A percentile compares a stretch with the other conserved stretches of the same genome.
phyloP scores from a whole-genome alignment of 2,329 filamentous ascomycete genomes.

The Paecilomyces dactylethromorphus region DNA sequence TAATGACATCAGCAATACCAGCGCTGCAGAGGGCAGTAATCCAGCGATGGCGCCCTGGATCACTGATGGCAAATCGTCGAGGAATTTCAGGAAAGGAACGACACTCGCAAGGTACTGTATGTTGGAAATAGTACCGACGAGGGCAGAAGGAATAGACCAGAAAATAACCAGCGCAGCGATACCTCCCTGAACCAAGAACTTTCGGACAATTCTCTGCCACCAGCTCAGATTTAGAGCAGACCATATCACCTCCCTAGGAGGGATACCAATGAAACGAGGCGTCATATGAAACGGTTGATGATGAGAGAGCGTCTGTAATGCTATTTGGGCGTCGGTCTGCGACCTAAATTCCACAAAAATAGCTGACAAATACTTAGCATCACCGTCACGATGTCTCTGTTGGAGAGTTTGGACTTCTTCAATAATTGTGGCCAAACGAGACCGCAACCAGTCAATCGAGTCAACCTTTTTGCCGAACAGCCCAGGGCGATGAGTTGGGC shows the following conservation, averaged over 20 bases:
- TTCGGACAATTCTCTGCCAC: conserved; percentile 73
- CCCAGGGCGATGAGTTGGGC: conserved; percentile 66
- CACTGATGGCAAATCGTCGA: conserved; percentile 60
- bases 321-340: conserved; percentile 76
- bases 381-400: conserved; percentile 55
- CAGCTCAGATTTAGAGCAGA: conserved; percentile 70
- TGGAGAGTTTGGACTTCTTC: conserved; percentile 63
- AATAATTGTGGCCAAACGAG: conserved; percentile 64
- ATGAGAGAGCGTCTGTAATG: conserved; percentile 76
- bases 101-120: conserved; percentile 57
- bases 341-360: conserved; percentile 86
- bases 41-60: conserved; percentile 79
- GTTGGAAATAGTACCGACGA: conserved; percentile 85
- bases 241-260: conserved; percentile 86
- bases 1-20: conserved; percentile 79
- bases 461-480: conserved; percentile 79
- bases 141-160: conserved; percentile 69
- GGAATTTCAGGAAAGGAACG: conserved; percentile 62
- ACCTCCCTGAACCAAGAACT: conserved; percentile 61
- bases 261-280: conserved; percentile 77
- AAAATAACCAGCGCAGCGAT: conserved; percentile 77
- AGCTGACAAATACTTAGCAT: conserved; percentile 61
- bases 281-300: conserved; percentile 82
- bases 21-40: conserved; percentile 69
- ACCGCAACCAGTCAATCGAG: conserved; percentile 78